phyloP scores from a whole-genome alignment of 805 yeast species.

The Lipomyces chichibuensis region DNA sequence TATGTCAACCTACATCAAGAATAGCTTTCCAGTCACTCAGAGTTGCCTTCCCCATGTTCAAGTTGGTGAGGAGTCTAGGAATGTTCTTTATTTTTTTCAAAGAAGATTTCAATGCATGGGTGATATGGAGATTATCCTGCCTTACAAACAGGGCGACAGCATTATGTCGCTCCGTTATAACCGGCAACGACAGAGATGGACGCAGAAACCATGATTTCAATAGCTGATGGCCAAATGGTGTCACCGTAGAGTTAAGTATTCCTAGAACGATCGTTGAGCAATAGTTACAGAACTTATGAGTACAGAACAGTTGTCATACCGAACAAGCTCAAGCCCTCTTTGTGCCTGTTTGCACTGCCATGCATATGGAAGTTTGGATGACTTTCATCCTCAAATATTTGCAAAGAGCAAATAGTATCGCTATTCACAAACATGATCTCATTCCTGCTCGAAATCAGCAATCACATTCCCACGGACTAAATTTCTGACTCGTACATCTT shows the following conservation, averaged over 20 bases:
- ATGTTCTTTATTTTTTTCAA: conserved; percentile 45
- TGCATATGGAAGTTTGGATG: conserved; percentile 38
- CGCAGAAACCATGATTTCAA: conserved; percentile 46
- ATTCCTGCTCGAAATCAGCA: conserved; percentile 9
- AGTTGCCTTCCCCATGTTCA: conserved; percentile 41
- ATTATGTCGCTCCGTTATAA: conserved; percentile 43
- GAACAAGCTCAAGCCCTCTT: conserved; percentile 33
- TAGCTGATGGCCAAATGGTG: conserved; percentile 43
- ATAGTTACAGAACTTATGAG: neutral
- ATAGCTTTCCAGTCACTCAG: conserved; percentile 44
- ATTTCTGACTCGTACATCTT: conserved; percentile 3
- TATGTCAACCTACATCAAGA: conserved; percentile 36
- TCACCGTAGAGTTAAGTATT: conserved; percentile 39
- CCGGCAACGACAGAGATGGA: conserved; percentile 43
- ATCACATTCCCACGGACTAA: too few species aligned
- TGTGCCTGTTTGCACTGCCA: conserved; percentile 15
- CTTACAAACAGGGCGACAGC: conserved; percentile 40
- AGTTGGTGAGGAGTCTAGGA: conserved; percentile 31
- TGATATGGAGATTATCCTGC: conserved; percentile 34
- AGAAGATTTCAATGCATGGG: conserved; percentile 36
- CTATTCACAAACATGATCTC: conserved; percentile 41
- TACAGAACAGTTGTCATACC: conserved; percentile 4
- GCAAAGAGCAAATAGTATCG: conserved; percentile 42
- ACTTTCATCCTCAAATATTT: conserved; percentile 36
- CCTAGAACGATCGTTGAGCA: neutral